phyloP scores from a whole-genome alignment of 1,139 yeast species.

The Candida tetrigidarum region DNA sequence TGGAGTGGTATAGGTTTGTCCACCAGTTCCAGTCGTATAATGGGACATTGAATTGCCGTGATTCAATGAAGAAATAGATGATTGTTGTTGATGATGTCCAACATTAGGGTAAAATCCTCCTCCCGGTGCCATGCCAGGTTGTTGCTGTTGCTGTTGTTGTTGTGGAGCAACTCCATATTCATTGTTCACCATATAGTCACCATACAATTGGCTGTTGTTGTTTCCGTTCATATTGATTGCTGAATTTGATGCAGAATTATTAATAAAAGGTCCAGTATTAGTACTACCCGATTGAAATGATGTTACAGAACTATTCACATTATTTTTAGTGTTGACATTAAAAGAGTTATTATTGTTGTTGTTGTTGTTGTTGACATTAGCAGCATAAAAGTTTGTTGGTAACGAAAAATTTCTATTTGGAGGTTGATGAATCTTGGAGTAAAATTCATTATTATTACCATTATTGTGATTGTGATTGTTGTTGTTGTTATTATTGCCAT shows the following conservation, averaged over 20 bases:
- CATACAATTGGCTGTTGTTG: constrained; percentile 5
- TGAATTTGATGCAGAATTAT: constrained; percentile 14
- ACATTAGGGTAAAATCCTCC: constrained; percentile 1
- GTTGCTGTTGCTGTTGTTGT: constrained; percentile 12
- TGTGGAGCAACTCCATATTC: constrained; percentile 7
- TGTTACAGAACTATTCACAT: constrained; percentile 13
- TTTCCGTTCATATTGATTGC: constrained; percentile 10
- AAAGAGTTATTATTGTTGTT: constrained; percentile 9
- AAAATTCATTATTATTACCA: constrained; percentile 9
- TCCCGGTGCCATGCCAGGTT: constrained; percentile 8
- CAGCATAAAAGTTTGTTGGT: constrained; percentile 15
- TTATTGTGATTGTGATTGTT: neutral
- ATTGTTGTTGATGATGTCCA: constrained; percentile 13
- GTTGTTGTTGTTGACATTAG: constrained; percentile 12
- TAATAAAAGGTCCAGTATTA: constrained; percentile 9
- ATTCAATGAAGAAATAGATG: constrained; percentile 13
- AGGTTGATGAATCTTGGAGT: constrained; percentile 10
- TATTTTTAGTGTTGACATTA: constrained; percentile 10
- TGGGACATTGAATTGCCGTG: constrained; percentile 10
- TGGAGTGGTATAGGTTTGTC: constrained; percentile 12
- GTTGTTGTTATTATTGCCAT: constrained; percentile 1
- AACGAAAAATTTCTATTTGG: constrained; percentile 17
- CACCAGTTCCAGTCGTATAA: constrained; percentile 13
- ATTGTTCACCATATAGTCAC: constrained; percentile 9
- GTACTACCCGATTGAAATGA: constrained; percentile 12